A percentile compares a stretch with the other conserved stretches of the same genome.
Conservation (phyloP, 495 filamentous ascomycete species). For the Penicillium waksmanii region DNA sequence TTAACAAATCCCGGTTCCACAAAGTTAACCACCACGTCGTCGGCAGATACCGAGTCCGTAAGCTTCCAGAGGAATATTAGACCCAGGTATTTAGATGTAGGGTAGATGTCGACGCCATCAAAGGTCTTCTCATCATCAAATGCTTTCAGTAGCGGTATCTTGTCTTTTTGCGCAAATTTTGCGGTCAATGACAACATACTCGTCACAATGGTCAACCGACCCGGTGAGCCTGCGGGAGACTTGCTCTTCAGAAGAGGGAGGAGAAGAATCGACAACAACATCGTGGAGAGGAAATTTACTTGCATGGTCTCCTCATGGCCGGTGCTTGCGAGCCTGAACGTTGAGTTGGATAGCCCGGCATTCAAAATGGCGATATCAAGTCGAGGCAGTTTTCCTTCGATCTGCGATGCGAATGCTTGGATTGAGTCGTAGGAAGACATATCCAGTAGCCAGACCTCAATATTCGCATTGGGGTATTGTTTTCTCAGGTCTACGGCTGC, state of each 20-base stretch:
- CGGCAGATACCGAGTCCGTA: conserved; percentile 40
- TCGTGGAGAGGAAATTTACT: conserved; percentile 47
- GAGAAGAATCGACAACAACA: conserved; percentile 51
- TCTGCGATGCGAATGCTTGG: conserved; percentile 38
- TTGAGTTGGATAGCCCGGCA: conserved; percentile 45
- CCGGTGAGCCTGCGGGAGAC: conserved; percentile 27
- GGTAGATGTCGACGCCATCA: conserved; percentile 39
- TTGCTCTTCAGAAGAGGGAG: conserved; percentile 52
- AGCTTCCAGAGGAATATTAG: conserved; percentile 49
- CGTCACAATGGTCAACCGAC: conserved; percentile 45
- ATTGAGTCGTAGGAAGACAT: conserved; percentile 50
- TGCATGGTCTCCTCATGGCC: conserved; percentile 43
- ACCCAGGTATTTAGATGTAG: conserved; percentile 43
- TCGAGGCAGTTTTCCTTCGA: conserved; percentile 32
- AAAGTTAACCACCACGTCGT: conserved; percentile 53
- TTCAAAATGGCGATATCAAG: conserved; percentile 59
- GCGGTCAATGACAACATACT: conserved; percentile 35
- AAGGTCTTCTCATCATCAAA: conserved; percentile 48
- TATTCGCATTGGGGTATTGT: conserved; percentile 32
- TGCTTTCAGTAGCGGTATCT: conserved; percentile 40
- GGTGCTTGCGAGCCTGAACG: conserved; percentile 36
- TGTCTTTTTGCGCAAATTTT: conserved; percentile 36
- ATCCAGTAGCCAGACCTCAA: conserved; percentile 56
- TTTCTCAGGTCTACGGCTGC: conserved; percentile 38
- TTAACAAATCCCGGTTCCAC: conserved; percentile 49